Conservation (phyloP, 331 rosid genomes). For the Rosa hybrid region DNA sequence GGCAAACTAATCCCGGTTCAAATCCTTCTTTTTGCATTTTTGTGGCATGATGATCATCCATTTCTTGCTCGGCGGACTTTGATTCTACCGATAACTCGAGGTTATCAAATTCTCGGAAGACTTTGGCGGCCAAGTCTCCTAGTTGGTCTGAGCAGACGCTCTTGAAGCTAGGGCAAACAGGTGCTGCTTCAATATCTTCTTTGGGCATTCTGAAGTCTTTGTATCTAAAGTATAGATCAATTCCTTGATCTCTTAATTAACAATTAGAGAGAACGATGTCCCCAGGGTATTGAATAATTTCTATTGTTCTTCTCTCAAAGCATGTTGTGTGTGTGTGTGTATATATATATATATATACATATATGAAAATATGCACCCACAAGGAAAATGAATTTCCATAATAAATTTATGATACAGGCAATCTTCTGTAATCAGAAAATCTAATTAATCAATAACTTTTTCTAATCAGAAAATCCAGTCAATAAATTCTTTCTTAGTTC, state of each 20-base stretch:
- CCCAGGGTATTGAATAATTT: not conserved
- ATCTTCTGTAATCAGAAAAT: not conserved
- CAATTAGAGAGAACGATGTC: not conserved
- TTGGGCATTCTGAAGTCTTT: not conserved
- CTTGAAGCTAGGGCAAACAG: not conserved
- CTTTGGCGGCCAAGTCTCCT: not conserved
- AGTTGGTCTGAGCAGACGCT: not conserved
- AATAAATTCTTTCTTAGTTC: too few species aligned
- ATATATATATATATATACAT: too few species aligned
- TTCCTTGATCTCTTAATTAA: not conserved
- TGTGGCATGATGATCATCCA: not conserved
- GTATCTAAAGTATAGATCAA: not conserved
- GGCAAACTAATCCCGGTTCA: not conserved
- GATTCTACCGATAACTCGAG: not conserved
- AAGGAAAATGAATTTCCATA: not conserved
- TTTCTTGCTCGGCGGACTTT: not conserved
- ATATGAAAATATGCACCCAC: not conserved
- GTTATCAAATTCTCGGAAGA: not conserved
- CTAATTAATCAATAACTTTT: not conserved
- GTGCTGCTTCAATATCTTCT: not conserved
- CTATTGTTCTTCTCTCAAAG: not conserved
- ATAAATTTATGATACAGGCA: not conserved
- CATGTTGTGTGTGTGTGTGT: not conserved
- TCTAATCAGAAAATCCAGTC: not conserved
- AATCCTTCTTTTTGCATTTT: not conserved